Evolutionary conservation across 139 green algal species (phyloP).

Genomic region (Penium margaritaceum): DNA sequence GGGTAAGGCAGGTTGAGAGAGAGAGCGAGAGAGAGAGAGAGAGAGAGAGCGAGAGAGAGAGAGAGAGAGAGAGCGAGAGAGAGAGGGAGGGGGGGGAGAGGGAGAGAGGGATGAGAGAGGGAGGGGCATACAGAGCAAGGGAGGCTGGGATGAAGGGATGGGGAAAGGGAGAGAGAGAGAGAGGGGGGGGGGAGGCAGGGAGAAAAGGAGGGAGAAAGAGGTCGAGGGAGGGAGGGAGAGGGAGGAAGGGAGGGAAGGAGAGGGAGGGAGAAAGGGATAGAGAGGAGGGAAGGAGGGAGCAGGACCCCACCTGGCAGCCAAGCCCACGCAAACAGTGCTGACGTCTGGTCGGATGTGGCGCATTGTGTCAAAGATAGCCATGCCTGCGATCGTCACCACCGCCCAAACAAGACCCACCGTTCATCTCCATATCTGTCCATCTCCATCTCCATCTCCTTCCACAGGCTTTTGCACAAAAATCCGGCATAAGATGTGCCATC

Average conservation of each 20-base stretch:
- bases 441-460: no score
- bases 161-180: neutral
- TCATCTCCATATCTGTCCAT: no score
- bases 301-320: constrained; percentile 71
- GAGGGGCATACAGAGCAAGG: neutral
- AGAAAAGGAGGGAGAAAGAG: neutral
- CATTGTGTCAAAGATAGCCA: constrained; percentile 99
- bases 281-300: neutral
- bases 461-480: no score
- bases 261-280: neutral
- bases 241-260: neutral
- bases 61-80: neutral
- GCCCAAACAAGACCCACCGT: neutral
- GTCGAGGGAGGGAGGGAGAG: neutral
- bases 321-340: constrained; percentile 91
- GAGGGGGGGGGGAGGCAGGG: neutral
- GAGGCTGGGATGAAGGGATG: neutral
- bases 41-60: neutral
- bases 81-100: neutral
- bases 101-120: neutral
- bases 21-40: constrained; percentile 45
- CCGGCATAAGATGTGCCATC: no score
- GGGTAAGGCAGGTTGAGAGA: no score
- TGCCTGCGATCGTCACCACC: constrained; percentile 54
- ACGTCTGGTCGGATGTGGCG: constrained; percentile 90